Evolutionary conservation across 352 stramenopile species (phyloP), one percentile per base, ranked within the genome.

Genomic region (Pilasporangium apinafurcum): DNA sequence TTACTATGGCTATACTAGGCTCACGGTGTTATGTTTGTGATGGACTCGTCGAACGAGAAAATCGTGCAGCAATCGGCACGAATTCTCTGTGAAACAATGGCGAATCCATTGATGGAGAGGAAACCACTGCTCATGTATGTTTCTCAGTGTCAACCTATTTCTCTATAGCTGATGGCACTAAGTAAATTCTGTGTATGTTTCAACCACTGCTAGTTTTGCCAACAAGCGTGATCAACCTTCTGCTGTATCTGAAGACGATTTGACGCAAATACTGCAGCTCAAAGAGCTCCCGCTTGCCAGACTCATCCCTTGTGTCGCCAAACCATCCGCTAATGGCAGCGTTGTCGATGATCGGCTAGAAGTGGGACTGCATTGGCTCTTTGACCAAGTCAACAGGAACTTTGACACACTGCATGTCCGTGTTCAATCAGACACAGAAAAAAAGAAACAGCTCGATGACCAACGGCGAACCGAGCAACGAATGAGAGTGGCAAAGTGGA

Each of bases 41-140:
- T 90, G 12, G 75, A 92, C 45, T 84, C 77, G 13, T 72, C 77
- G 4, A 66, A 47, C 16, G 63, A 84, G 28, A 62, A 56, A 13
- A 50, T 53, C 1, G 46, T 88, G 5, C 54, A 63, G 28, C 57
- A 89, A 26, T 57, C 80, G 12, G 62, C 72, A 1, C 45, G 42
- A 12, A 57, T 84, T 27, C 61, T 90, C 1, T 56, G 65, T 32
- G 58, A 70, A 25, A 58, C 73, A 3, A 87, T 92, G 77, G 28
- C 48, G 6, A 71, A 81, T 35, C 37, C 53, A 2, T 51, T 68
- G 17, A 82, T 90, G 60, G 32, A 41, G 1, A 57, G 59, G 45
- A 90, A 92, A 34, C 77, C 77, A 1, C 44, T 90, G 37, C 64
- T 90, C 29, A 61, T 92, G 80, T 90, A 52, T 32, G 72, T 47